Evolutionary conservation across 495 filamentous ascomycete species (phyloP), one percentile per base, ranked within the genome.

Genomic region (Geopyxis carbonaria): DNA sequence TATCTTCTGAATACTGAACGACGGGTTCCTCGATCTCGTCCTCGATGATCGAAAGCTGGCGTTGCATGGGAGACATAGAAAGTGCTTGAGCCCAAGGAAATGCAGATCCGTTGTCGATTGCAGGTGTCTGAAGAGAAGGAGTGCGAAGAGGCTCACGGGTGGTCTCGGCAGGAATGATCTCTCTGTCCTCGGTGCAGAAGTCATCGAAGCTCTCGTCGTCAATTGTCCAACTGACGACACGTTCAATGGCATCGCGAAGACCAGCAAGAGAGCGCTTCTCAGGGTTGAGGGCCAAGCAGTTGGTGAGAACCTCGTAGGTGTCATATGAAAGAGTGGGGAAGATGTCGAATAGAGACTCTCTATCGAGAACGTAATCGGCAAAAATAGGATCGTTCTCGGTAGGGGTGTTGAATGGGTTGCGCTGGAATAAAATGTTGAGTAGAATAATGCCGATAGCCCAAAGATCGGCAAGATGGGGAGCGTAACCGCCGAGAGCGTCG

Each of bases 261-360:
- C 66, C 77, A 22, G 65, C 64, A 27, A 97, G 64, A 9, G 84
- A 93, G 33, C 89, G 77, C 66, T 84, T 93, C 45, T 68, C 67
- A 8, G 89, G 91, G 60, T 95, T 86, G 47, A 95, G 63, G 45
- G 81, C 76, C 67, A 97, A 66, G 51, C 82, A 84, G 53, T 86
- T 70, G 21, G 75, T 69, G 59, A 97, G 69, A 45, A 95, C 83
- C 58, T 92, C 82, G 54, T 78, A 97, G 0, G 89, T 93, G 54
- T 97, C 89, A 55, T 91, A 83, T 41, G 87, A 93, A 84, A 97
- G 87, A 58, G 83, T 91, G 20, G 89, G 84, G 59, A 97, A 97
- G 53, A 95, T 83, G 60, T 97, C 89, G 61, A 95, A 95, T 20
- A 97, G 71, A 8, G 82, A 89, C 59, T 95, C 84, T 54, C 77